Conservation (phyloP, 495 filamentous ascomycete genomes). For the Trichoderma gamsii region DNA sequence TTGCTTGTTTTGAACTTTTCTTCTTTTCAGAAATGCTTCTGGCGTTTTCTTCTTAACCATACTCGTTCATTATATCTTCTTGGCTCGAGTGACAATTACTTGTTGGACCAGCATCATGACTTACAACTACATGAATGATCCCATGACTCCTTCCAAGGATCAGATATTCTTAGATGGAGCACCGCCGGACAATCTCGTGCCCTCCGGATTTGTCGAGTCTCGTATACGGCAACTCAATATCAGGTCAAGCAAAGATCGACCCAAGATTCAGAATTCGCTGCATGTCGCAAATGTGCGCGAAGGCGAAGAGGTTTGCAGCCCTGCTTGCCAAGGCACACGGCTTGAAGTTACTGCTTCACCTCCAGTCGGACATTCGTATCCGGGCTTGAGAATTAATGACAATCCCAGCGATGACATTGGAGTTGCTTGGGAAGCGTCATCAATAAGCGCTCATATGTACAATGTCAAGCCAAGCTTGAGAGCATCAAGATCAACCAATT, state of each 20-base stretch:
- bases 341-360: constrained; percentile 2
- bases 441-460: not conserved
- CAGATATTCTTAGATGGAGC: not conserved
- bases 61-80: not conserved
- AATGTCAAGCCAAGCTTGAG: not conserved
- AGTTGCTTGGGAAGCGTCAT: not conserved
- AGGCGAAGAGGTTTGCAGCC: not conserved
- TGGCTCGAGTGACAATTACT: not conserved
- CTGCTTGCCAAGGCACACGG: not conserved
- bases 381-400: not conserved
- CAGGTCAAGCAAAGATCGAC: not conserved
- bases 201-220: not conserved
- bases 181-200: not conserved
- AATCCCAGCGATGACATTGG: not conserved
- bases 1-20: not conserved
- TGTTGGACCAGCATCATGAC: not conserved
- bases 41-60: not conserved
- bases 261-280: not conserved
- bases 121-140: not conserved
- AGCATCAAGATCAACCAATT: not conserved
- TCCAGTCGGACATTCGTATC: constrained; percentile 6
- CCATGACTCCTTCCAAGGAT: not conserved
- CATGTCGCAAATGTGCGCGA: not conserved
- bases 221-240: constrained; percentile 4
- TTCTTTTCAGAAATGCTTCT: not conserved